Base-by-base conservation (phyloP, 164 flowering plant genomes). In the Piper betle region DNA sequence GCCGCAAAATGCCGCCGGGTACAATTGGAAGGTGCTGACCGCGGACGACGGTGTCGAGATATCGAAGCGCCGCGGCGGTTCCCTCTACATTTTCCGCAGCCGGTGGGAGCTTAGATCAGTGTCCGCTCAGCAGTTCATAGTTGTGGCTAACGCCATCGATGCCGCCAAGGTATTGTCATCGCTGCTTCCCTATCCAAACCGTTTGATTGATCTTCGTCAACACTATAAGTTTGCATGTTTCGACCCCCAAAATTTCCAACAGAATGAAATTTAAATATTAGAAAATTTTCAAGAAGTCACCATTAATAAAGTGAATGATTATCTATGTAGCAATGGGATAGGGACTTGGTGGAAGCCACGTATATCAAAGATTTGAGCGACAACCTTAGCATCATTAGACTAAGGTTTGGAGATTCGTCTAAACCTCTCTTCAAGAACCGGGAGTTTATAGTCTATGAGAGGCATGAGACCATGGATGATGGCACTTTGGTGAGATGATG, bases 401-500 rank as follows among this genome's bases (percentile, higher is more conserved):
- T 89, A 17, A 80, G 82, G 71, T 89, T 74, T 37, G 94, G 94
- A 11, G 89, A 82, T 3, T 70, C 68, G 59, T 73, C 96, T 0
- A 86, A 82, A 68, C 84, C 89, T 7, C 78, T 86, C 2, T 86
- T 89, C 57, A 80, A 82, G 73, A 86, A 89, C 76, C 73, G 94
- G 66, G 96, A 89, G 64, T 86, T 89, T 74, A 81, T 85, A 7
- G 94, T 89, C 40, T 89, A 89, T 39, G 89, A 89, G 71, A 73
- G 94, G 6, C 85, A 91, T 0, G 94, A 89, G 73, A 83, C 89
- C 55, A 82, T 86, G 96, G 91, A 83, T 62, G 94, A 89, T 58
- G 94, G 96, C 18, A 89, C 96, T 60, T 62, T 84, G n/a, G n/a
- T n/a, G n/a, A n/a, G n/a, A n/a, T n/a, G n/a, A n/a, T n/a, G n/a